Evolutionary conservation across 768 basidiomycete genomes (phyloP), one percentile per base, ranked within the genome.

Genomic region (Rhizopogon sp.): DNA sequence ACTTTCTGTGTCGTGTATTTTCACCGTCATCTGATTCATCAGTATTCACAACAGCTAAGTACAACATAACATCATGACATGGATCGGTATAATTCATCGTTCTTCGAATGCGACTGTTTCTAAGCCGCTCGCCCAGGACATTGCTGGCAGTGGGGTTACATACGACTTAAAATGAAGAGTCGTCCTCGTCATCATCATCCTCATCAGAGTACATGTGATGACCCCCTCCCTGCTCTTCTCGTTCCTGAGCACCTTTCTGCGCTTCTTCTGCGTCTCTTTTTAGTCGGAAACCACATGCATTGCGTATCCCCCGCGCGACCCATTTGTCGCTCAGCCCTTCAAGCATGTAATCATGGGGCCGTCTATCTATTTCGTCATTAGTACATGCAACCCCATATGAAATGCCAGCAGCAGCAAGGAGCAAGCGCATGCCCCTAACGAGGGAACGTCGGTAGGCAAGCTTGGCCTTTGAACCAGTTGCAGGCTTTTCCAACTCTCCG

Each of bases 311-410:
- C 1, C 59, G 43, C 22, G 55, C 55, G 6, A 58, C 51, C 59
- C 49, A 63, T n/a, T 39, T 42, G 41, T 60, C 57, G 3, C n/a
- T 17, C 40, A 63, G 33, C 9, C 53, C 59, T 39, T 60, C 62
- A 29, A 63, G 37, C 22, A 37, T 54, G 31, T 14, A 39, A 8
- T 22, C 25, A 2, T 3, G 0, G 0, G 52, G 54, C 5, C 11
- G 0, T 2, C 11, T 11, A 17, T 60, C 56, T 2, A 0, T 14
- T 46, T 63, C 61, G 3, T 56, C 43, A 13, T 58, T 51, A 35
- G 45, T 46, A n/a, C 58, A 60, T 13, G 20, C 20, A 20, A 20
- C 20, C 20, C 20, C 20, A 20, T 20, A 20, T 20, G 20, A 20
- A 20, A 20, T 20, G 20, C 20, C 20, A 20, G 20, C 20, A 20